phyloP scores from a whole-genome alignment of 2,329 filamentous ascomycete species.

The Cordyceps tenuipes region DNA sequence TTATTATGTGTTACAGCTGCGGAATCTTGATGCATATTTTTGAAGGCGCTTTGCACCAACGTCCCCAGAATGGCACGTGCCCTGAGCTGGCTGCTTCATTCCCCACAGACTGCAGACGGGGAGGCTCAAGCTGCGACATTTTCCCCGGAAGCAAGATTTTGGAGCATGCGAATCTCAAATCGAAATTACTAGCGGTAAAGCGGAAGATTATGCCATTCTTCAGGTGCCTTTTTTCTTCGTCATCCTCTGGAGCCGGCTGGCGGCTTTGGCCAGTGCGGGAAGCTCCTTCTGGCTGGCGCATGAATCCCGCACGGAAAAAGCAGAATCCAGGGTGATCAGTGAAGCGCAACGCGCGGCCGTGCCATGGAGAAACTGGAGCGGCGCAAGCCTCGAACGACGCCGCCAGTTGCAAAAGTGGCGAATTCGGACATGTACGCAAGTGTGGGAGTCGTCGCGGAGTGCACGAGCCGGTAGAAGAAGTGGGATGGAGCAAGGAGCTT shows the following conservation, averaged over 20 bases:
- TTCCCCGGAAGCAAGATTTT: background rate
- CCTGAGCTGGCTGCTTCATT: background rate
- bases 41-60: background rate
- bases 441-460: background rate
- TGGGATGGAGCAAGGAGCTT: background rate
- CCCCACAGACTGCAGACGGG: background rate
- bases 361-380: conserved; percentile 5
- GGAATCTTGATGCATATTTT: background rate
- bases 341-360: conserved; percentile 6
- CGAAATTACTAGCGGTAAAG: too few species aligned
- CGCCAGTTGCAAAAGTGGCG: conserved; percentile 5
- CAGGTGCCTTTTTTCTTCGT: background rate
- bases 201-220: background rate
- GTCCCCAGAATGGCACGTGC: background rate
- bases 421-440: background rate
- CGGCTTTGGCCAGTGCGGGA: background rate
- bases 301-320: background rate
- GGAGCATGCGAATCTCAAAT: too few species aligned
- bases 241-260: background rate
- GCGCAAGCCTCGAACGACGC: conserved; percentile 3
- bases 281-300: background rate
- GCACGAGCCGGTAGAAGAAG: background rate
- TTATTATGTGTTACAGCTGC: too few species aligned
- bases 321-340: background rate
- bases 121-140: background rate